Evolutionary conservation across 345 rosid genomes (phyloP), one percentile per base, ranked within the genome.

Genomic region (Salix arbutifolia): DNA sequence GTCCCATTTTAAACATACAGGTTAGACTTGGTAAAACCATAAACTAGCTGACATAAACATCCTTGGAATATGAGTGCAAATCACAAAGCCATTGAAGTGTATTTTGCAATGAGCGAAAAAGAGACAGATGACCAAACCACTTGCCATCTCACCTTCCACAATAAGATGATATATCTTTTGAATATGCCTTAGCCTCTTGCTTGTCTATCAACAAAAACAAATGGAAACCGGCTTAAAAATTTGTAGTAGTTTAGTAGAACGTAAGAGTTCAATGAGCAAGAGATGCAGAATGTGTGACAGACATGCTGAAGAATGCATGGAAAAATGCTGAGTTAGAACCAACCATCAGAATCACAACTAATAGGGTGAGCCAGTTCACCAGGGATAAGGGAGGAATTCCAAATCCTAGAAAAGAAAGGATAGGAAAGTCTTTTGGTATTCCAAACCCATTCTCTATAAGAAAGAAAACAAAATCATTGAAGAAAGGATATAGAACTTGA

Each of bases 171-270:
- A 96, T 86, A 62, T 88, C 96, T 79, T 91, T 96, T 48, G 99
- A 85, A 85, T 92, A 87, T 73, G 90, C 92, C 77, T 85, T 87
- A 73, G 99, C 99, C 86, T 96, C 97, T 83, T 90, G 94, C 81
- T 93, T 89, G 83, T 89, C 98, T 96, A 84, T 71, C 56, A 82
- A 67, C 23, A 69, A 67, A 83, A 33, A 70, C 21, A 69, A 85
- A 80, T 48, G 71, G 35, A 60, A 2, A 66, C n/a, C 19, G 12
- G 40, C 1, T n/a, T 79, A 11, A 52, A 56, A 42, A 26, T 9
- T 56, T 25, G 48, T 16, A 60, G 35, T 38, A 40, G 19, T 9
- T 65, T 25, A 48, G 16, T 31, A 8, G 16, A 19, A 38, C 8
- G 25, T 37, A 79, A 48, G 35, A 69, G 64, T 13, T 70, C 35